A percentile compares a stretch with the other conserved stretches of the same genome.
Evolutionary conservation across 2,329 filamentous ascomycete species (phyloP).

Genomic region (Lasiodiplodia sp.): DNA sequence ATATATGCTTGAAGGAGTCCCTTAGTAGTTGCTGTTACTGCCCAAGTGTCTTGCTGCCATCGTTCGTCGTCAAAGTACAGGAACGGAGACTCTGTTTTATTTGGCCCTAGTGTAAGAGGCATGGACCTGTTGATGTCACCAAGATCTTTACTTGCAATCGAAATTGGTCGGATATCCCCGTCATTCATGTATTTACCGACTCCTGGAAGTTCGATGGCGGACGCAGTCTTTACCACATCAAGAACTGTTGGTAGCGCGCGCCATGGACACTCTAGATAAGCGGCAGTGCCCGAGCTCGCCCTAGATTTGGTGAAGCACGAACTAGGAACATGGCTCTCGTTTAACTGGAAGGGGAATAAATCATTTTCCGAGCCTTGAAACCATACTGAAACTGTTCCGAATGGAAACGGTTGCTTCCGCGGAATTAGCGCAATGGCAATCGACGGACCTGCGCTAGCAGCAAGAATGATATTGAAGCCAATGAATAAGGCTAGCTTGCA

Average conservation of each 20-base stretch:
- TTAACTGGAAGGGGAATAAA: not conserved
- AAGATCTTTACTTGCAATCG: too few species aligned
- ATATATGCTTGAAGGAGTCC: not conserved
- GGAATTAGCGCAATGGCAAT: conserved; percentile 13
- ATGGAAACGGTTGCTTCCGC: not conserved
- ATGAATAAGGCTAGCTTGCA: not conserved
- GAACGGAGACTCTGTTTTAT: not conserved
- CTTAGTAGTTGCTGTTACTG: not conserved
- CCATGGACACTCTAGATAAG: not conserved
- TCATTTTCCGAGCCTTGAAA: not conserved
- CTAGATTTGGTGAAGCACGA: not conserved
- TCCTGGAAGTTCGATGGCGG: not conserved
- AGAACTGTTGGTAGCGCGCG: not conserved
- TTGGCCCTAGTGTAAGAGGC: not conserved
- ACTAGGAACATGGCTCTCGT: not conserved
- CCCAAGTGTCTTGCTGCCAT: not conserved
- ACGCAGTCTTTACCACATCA: not conserved
- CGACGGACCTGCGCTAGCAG: not conserved
- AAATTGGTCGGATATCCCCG: not conserved
- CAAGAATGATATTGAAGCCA: not conserved
- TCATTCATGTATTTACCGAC: not conserved
- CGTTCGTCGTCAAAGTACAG: not conserved
- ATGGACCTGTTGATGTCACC: not conserved
- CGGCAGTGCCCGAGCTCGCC: not conserved
- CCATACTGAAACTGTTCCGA: not conserved